Evolutionary conservation across 768 basidiomycete species (phyloP).

Genomic region (Russula ochroleuca): DNA sequence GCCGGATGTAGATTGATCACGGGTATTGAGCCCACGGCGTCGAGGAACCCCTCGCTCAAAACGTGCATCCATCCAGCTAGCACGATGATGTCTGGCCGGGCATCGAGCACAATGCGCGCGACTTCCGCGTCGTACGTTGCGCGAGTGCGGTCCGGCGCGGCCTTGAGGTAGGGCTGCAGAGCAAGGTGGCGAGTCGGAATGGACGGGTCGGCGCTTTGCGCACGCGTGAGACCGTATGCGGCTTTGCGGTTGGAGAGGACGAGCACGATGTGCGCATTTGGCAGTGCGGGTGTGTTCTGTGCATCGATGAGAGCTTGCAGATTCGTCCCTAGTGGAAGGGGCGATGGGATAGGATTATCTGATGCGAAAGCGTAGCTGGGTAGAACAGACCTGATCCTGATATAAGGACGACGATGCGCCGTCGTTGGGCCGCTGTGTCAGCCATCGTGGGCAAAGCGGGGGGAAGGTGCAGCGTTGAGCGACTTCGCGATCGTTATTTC

Average conservation of each 20-base stretch:
- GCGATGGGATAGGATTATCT: too few relatives aligned
- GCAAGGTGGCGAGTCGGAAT: slow-evolving; percentile 82
- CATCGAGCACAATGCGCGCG: slow-evolving; percentile 58
- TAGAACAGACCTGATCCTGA: slow-evolving; percentile 54
- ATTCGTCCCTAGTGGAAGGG: slow-evolving; percentile 66
- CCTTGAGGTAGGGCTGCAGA: slow-evolving; percentile 78
- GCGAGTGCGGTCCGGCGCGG: slow-evolving; percentile 65
- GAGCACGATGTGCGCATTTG: slow-evolving; percentile 63
- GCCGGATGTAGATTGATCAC: slow-evolving; percentile 98
- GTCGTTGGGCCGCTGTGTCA: slow-evolving; percentile 4
- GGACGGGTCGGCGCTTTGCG: slow-evolving; percentile 59
- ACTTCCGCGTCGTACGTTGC: slow-evolving; percentile 83
- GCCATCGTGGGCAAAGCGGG: slow-evolving; percentile 3
- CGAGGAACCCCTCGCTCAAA: slow-evolving; percentile 74
- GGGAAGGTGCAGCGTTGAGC: background rate
- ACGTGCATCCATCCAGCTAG: slow-evolving; percentile 99
- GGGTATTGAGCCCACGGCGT: slow-evolving; percentile 61
- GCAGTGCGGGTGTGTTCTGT: slow-evolving; percentile 65
- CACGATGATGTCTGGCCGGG: slow-evolving; percentile 78
- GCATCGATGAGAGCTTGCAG: slow-evolving; percentile 95
- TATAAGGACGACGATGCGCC: slow-evolving; percentile 45
- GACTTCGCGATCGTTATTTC: too few relatives aligned
- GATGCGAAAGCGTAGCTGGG: background rate
- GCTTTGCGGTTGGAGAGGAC: slow-evolving; percentile 92
- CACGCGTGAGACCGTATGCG: slow-evolving; percentile 86